Percentiles rank a stretch among this genome's conserved stretches.
These are phyloP conservation scores for Gaultheria prostrata DNA, from an alignment of 148 eudicot species.

Conservation along the genomic window DNA sequence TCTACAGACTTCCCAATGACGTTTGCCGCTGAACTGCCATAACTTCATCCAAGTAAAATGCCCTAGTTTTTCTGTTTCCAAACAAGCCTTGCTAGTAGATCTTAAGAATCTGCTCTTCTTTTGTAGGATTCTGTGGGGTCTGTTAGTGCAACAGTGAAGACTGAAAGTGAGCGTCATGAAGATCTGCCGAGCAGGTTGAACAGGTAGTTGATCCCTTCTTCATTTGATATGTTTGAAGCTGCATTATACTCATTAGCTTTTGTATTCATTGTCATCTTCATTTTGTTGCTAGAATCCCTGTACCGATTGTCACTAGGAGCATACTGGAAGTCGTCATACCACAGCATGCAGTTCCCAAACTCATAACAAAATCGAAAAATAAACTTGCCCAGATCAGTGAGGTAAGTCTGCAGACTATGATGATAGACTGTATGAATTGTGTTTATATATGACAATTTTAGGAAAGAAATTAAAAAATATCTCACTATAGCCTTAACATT, in stretches of 20 bases:
- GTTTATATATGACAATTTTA: not conserved
- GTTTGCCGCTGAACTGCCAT: not conserved
- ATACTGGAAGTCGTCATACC: constrained; percentile 89
- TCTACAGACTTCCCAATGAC: not conserved
- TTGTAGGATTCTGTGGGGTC: constrained; percentile 59
- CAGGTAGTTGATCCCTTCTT: constrained; percentile 40
- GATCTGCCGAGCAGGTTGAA: constrained; percentile 50
- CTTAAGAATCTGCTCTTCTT: constrained; percentile 12
- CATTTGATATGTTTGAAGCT: not conserved
- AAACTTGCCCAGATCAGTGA: constrained; percentile 93
- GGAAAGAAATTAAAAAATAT: not conserved
- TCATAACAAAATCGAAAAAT: constrained; percentile 68
- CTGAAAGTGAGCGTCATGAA: constrained; percentile 65
- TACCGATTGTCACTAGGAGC: constrained; percentile 81
- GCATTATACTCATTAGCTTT: not conserved
- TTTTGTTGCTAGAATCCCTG: constrained; percentile 46
- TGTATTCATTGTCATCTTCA: not conserved
- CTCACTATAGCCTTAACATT: not conserved
- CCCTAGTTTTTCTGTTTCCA: not conserved
- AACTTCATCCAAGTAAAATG: not conserved
- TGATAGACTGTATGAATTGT: not conserved
- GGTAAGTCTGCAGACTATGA: constrained; percentile 33
- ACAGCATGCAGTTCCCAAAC: constrained; percentile 73
- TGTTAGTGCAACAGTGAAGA: constrained; percentile 46
- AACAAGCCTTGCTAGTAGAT: not conserved